These are phyloP conservation scores for Trametopsis cervina DNA, from an alignment of 768 basidiomycete species.

Conservation along the genomic window DNA sequence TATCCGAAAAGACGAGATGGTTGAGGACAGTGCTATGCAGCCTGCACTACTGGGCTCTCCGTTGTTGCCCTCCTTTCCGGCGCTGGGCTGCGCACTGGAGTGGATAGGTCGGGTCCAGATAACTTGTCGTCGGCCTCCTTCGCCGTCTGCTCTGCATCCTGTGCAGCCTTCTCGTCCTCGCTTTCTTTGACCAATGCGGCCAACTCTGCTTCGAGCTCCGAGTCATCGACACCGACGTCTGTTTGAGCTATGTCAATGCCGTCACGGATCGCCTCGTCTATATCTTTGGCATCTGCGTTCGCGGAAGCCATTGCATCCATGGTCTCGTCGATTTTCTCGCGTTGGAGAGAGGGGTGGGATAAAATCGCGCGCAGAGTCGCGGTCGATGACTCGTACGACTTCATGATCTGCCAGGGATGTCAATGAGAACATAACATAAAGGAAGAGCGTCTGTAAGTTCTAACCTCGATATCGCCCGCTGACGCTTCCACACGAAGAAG, in stretches of 20 bases:
- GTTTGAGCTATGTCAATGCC: slow-evolving; percentile 57
- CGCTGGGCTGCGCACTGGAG: background rate
- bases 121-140: slow-evolving; percentile 4
- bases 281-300: slow-evolving; percentile 73
- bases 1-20: too few species aligned
- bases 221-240: slow-evolving; percentile 39
- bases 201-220: slow-evolving; percentile 61
- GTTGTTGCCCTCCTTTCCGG: background rate
- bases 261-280: slow-evolving; percentile 69
- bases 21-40: too few species aligned
- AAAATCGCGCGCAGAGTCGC: slow-evolving; percentile 70
- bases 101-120: slow-evolving; percentile 8
- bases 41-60: too few species aligned
- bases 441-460: slow-evolving; percentile 11
- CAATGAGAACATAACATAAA: background rate
- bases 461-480: slow-evolving; percentile 83
- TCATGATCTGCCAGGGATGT: slow-evolving; percentile 59
- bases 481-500: slow-evolving; percentile 80
- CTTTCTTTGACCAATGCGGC: slow-evolving; percentile 43
- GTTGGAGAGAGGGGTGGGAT: slow-evolving; percentile 70
- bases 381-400: slow-evolving; percentile 78
- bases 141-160: slow-evolving; percentile 8
- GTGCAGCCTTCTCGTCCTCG: slow-evolving; percentile 26
- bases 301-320: slow-evolving; percentile 84
- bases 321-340: slow-evolving; percentile 76